Evolutionary conservation across 768 basidiomycete genomes (phyloP).

Genomic region (Agaricus sinodeliciosus): DNA sequence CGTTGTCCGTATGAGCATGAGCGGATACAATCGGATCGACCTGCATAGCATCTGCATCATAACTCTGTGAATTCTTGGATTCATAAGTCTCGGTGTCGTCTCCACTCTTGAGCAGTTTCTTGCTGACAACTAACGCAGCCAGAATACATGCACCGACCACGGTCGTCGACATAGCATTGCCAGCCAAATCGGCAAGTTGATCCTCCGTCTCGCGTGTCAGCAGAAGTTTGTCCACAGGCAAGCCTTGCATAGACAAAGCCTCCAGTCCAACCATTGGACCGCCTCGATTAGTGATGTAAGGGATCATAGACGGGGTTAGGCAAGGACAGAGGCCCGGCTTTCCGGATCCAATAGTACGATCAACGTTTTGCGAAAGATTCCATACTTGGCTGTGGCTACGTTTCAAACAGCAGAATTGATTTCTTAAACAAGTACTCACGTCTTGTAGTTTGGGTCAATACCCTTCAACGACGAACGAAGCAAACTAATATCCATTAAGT

Average conservation of each 20-base stretch:
- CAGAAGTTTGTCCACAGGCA: conserved; percentile 87
- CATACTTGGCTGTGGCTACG: conserved; percentile 62
- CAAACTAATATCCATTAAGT: conserved; percentile 87
- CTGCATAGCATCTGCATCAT: conserved; percentile 24
- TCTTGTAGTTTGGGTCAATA: conserved; percentile 84
- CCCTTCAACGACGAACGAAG: conserved; percentile 77
- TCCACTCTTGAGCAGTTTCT: conserved; percentile 60
- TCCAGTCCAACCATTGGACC: conserved; percentile 94
- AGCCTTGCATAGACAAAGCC: conserved; percentile 89
- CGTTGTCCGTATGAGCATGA: neutral
- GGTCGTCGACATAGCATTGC: conserved; percentile 97
- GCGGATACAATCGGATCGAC: conserved; percentile 43
- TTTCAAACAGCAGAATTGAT: conserved; percentile 10
- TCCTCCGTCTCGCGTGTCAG: conserved; percentile 92
- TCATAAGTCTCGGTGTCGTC: conserved; percentile 65
- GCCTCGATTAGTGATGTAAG: conserved; percentile 92
- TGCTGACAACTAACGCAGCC: conserved; percentile 66
- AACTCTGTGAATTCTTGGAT: conserved; percentile 39
- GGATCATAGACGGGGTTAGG: conserved; percentile 94
- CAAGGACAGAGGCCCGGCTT: conserved; percentile 86
- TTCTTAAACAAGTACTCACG: conserved; percentile 41
- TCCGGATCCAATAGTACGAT: conserved; percentile 77
- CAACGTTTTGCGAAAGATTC: conserved; percentile 97
- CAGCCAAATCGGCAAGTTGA: conserved; percentile 88
- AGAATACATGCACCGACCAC: conserved; percentile 90